Base-by-base conservation (phyloP, 2,329 filamentous ascomycete species). In the Xylariomycetidae sp. region DNA sequence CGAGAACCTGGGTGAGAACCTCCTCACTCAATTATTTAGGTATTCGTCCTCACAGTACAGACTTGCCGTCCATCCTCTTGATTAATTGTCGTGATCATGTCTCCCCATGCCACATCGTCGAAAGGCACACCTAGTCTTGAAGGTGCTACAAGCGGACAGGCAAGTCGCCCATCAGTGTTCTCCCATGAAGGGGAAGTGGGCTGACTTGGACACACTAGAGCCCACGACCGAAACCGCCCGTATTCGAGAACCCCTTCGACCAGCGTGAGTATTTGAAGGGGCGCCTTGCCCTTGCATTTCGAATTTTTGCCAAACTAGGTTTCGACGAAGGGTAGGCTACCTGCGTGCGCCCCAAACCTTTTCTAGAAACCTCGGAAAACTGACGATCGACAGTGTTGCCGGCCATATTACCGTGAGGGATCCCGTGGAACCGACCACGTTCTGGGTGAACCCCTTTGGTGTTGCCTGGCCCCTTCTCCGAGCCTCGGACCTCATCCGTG, bases 391-490 rank as follows among this genome's bases (percentile, higher is more conserved):
- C 23, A 51, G 50, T 12, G 73, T 82, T 19, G 77, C 77, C 7
- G 77, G 78, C 2, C 77, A 82, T 48, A 80, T 82, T 43, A 80
- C 76, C 2, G 49, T 80, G 16, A 66, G 75, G 16, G 59, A 82
- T 41, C 78, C 78, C 0, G 68, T 81, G 6, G 69, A 78, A 25
- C 71, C 73, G 1, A 56, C 62, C 5, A 74, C 68, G 0, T 81
- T 82, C 59, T 82, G 77, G 79, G 75, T 84, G 4, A 83, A 83
- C 44, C 80, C 79, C 0, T 79, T 82, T 36, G 77, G 77, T 9
- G 67, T 76, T 2, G 68, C 74, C 3, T 83, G 81, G 58, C 72
- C 71, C 5, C 61, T 77, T 34, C 73, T 85, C 27, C 80, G 75
- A 36, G 67, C 70, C 0, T 80, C 75, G 0, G 79, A 85, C 43